These are phyloP conservation scores for Penicillium concentricum DNA, from an alignment of 2,329 filamentous ascomycete species.

Conservation along the genomic window DNA sequence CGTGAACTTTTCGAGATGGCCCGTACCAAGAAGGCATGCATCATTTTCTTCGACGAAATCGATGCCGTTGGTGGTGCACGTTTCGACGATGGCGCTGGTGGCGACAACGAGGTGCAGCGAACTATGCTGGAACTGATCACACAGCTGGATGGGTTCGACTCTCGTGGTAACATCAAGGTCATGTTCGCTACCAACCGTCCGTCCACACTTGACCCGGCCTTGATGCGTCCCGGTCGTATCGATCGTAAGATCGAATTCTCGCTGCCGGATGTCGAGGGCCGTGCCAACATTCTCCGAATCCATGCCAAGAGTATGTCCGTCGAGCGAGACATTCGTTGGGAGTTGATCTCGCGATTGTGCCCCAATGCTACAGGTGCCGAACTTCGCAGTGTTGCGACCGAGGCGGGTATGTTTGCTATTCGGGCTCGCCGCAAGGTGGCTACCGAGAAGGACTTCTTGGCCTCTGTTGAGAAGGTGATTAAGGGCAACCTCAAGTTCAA, in stretches of 20 bases:
- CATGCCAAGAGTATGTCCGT: conserved; percentile 99
- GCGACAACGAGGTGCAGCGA: conserved; percentile 95
- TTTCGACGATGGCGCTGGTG: conserved; percentile 94
- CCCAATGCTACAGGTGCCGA: conserved; percentile 97
- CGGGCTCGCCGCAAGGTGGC: conserved; percentile 93
- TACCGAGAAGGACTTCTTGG: conserved; percentile 97
- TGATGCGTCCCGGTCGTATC: conserved; percentile 96
- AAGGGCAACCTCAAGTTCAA: conserved; percentile 99
- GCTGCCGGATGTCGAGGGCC: conserved; percentile 91
- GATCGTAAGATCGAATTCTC: conserved; percentile 99
- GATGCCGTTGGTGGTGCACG: conserved; percentile 93
- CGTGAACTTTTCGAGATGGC: conserved; percentile 99
- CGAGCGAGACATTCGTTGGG: conserved; percentile 97
- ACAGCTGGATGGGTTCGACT: conserved; percentile 93
- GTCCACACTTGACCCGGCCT: conserved; percentile 89
- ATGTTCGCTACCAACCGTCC: conserved; percentile 99
- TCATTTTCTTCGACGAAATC: conserved; percentile 99
- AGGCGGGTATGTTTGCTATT: conserved; percentile 98
- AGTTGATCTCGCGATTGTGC: conserved; percentile 94
- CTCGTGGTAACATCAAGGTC: conserved; percentile 97
- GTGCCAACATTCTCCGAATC: conserved; percentile 95
- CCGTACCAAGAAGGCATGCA: conserved; percentile 98
- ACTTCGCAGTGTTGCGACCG: conserved; percentile 91
- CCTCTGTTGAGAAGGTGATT: conserved; percentile 98
- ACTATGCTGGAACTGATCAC: conserved; percentile 98